phyloP scores from a whole-genome alignment of 2,329 filamentous ascomycete species.

The Cladosporium colombiae region DNA sequence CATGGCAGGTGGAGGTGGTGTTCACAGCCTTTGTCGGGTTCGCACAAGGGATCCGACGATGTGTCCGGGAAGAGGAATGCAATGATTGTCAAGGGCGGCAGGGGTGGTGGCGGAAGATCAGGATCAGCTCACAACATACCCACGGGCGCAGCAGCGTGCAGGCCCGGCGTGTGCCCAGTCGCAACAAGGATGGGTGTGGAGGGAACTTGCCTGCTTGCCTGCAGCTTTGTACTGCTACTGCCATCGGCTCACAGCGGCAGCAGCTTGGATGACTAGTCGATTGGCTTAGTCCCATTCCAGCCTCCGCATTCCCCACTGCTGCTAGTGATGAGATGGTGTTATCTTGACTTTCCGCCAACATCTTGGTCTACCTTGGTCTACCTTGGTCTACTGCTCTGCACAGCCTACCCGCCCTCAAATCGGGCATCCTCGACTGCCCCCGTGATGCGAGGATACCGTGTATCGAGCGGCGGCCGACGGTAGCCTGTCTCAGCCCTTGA shows the following conservation, averaged over 20 bases:
- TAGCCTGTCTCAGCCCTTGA: not conserved
- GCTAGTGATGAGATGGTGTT: not conserved
- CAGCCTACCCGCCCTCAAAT: not conserved
- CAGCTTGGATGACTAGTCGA: slow-evolving; percentile 3
- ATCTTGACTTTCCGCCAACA: not conserved
- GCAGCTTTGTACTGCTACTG: not conserved
- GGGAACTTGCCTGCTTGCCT: not conserved
- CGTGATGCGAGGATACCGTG: not conserved
- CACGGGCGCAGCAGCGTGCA: slow-evolving; percentile 8
- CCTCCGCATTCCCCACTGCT: not conserved
- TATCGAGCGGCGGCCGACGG: not conserved
- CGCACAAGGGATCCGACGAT: not conserved
- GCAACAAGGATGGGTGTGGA: not conserved
- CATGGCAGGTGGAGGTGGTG: not conserved
- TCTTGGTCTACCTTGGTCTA: not conserved
- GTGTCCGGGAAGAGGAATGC: not conserved
- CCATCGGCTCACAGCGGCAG: not conserved
- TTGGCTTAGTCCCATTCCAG: not conserved
- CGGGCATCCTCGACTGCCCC: not conserved
- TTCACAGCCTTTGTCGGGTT: not conserved
- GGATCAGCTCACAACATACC: slow-evolving; percentile 12
- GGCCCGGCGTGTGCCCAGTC: not conserved
- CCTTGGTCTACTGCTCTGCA: not conserved
- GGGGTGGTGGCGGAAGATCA: slow-evolving; percentile 10
- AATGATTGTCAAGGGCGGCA: slow-evolving; percentile 1